These are phyloP conservation scores for Polysphondylium violaceum DNA, from an alignment of 78 protist species.

Conservation along the genomic window DNA sequence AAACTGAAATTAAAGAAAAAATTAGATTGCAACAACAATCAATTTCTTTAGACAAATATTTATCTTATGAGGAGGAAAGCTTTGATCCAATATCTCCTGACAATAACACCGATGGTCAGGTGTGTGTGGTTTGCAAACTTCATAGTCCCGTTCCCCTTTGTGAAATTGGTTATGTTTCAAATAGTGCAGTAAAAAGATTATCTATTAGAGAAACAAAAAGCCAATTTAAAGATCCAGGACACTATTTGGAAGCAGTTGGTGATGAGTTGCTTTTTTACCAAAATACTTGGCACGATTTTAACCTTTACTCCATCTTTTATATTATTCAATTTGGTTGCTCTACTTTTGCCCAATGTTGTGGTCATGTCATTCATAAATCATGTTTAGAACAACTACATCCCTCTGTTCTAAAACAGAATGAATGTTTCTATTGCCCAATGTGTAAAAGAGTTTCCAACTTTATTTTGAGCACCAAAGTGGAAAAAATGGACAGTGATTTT, in stretches of 20 bases:
- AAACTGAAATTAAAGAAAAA: conserved; percentile 46
- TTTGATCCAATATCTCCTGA: no score
- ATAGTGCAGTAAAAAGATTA: not conserved
- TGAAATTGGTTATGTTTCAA: conserved; percentile 24
- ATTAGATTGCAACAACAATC: conserved; percentile 61
- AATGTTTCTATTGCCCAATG: conserved; percentile 39
- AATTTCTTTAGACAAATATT: conserved; percentile 28
- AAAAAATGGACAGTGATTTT: no score
- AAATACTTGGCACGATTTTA: no score
- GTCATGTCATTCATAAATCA: conserved; percentile 33
- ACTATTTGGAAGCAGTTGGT: no score
- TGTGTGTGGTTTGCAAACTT: conserved; percentile 47
- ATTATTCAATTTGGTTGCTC: no score
- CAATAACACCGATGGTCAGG: no score
- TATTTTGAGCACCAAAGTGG: not conserved
- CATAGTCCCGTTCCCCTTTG: conserved; percentile 15
- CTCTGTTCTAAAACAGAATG: no score
- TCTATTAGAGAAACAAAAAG: no score
- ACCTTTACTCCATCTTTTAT: not conserved
- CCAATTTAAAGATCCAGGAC: no score
- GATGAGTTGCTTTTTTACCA: no score
- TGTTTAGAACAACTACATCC: conserved; percentile 2
- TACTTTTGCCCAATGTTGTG: conserved; percentile 18
- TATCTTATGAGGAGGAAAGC: not conserved
- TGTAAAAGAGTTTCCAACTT: conserved; percentile 46